These are phyloP conservation scores for Leccinum longicurvipes DNA, from an alignment of 768 basidiomycete species.

Conservation along the genomic window DNA sequence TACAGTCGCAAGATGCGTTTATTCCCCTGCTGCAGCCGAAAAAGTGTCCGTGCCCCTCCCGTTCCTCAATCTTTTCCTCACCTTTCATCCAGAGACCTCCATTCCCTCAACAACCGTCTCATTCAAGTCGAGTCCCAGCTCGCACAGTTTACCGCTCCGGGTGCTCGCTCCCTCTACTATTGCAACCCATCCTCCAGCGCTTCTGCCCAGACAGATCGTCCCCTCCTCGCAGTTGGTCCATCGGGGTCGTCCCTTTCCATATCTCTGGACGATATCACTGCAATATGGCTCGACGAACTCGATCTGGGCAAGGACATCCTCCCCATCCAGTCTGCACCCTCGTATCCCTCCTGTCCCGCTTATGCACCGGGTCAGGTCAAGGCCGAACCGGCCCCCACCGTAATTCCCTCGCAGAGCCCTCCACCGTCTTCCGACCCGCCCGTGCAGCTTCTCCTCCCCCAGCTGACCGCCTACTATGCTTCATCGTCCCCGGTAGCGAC, in stretches of 20 bases:
- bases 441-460: slow-evolving; percentile 21
- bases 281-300: slow-evolving; percentile 60
- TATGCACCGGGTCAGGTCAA: slow-evolving; percentile 29
- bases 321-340: slow-evolving; percentile 15
- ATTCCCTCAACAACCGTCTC: slow-evolving; percentile 78
- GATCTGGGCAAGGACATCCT: slow-evolving; percentile 34
- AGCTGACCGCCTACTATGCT: slow-evolving; percentile 16
- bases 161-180: slow-evolving; percentile 22
- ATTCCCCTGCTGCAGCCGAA: slow-evolving; percentile 80
- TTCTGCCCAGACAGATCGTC: slow-evolving; percentile 21
- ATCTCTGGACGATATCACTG: slow-evolving; percentile 53
- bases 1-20: slow-evolving; percentile 67
- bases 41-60: slow-evolving; percentile 59
- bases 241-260: slow-evolving; percentile 49
- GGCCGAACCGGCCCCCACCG: slow-evolving; percentile 31
- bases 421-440: slow-evolving; percentile 19
- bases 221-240: slow-evolving; percentile 36
- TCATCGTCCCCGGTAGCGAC: slow-evolving; percentile 23
- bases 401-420: slow-evolving; percentile 23
- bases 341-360: slow-evolving; percentile 13
- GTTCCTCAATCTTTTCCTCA: neutral
- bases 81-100: slow-evolving; percentile 74
- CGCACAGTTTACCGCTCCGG: slow-evolving; percentile 41
- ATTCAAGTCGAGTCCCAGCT: slow-evolving; percentile 65
- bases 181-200: slow-evolving; percentile 12